A percentile compares a stretch with the other conserved stretches of the same genome.
phyloP scores from a whole-genome alignment of 345 rosid genomes.

The Camelina neglecta region DNA sequence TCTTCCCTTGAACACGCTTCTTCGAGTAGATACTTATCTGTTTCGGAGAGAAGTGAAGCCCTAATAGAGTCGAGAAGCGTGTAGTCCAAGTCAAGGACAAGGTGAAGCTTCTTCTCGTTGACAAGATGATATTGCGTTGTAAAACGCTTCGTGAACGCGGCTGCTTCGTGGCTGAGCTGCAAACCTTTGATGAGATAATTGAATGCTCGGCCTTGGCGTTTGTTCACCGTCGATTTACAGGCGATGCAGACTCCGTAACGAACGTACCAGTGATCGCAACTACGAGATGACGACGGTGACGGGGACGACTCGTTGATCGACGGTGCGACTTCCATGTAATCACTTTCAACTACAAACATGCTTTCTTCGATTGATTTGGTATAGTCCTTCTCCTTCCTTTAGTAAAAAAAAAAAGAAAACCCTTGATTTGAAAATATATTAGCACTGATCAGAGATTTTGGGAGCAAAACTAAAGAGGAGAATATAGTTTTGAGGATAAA shows the following conservation, averaged over 20 bases:
- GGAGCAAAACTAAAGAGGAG: not conserved
- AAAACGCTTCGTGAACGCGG: not conserved
- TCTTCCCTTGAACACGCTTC: constrained; percentile 5
- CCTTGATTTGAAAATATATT: not conserved
- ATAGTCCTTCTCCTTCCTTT: not conserved
- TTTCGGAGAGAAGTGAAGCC: not conserved
- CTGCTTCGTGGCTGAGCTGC: constrained; percentile 8
- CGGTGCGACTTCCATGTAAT: not conserved
- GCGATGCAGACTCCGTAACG: constrained; percentile 6
- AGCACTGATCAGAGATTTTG: not conserved
- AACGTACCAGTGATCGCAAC: constrained; percentile 11
- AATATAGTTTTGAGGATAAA: too few relatives aligned
- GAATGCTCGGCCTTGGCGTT: constrained; percentile 10
- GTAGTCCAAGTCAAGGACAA: constrained; percentile 35
- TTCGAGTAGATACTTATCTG: constrained; percentile 1
- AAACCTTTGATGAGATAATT: not conserved
- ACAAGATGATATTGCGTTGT: not conserved
- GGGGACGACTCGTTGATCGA: not conserved
- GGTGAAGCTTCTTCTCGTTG: constrained; percentile 17
- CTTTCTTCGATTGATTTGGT: not conserved
- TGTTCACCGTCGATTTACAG: constrained; percentile 6
- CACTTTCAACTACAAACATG: not conserved
- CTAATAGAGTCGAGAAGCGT: constrained; percentile 8
- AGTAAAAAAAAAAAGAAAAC: too few relatives aligned
- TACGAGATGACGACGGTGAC: not conserved